These are phyloP conservation scores for Boletus albobrunnescens DNA, from an alignment of 1,284 basidiomycete genomes.

Conservation along the genomic window DNA sequence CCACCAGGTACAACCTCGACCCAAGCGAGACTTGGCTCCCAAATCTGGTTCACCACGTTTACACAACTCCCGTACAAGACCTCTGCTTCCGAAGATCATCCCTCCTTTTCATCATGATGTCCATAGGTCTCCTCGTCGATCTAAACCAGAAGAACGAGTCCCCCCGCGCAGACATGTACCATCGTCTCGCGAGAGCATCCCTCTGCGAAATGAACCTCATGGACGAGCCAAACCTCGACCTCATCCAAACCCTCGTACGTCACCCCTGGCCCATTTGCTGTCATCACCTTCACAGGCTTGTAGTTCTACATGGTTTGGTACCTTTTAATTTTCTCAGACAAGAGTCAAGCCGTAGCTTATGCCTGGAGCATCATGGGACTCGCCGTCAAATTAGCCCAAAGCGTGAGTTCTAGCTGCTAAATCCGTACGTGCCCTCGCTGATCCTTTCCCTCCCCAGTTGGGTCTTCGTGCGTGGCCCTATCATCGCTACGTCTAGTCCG, in stretches of 20 bases:
- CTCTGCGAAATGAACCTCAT: slow-evolving; percentile 66
- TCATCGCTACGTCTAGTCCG: slow-evolving; percentile 16
- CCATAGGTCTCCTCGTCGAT: slow-evolving; percentile 65
- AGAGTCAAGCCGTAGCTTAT: slow-evolving; percentile 61
- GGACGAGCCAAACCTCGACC: slow-evolving; percentile 65
- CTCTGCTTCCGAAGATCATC: slow-evolving; percentile 60
- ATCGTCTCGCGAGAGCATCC: slow-evolving; percentile 62
- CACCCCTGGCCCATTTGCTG: not conserved
- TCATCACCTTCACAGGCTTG: slow-evolving; percentile 19
- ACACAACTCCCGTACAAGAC: slow-evolving; percentile 49
- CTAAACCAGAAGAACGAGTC: slow-evolving; percentile 49
- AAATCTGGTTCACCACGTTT: slow-evolving; percentile 62
- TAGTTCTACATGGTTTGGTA: slow-evolving; percentile 74
- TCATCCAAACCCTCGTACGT: slow-evolving; percentile 59
- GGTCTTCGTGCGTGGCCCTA: slow-evolving; percentile 47
- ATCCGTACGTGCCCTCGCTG: not conserved
- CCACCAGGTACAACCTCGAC: slow-evolving; percentile 58
- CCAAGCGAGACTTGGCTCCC: slow-evolving; percentile 62
- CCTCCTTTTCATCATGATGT: slow-evolving; percentile 62
- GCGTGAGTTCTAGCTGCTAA: slow-evolving; percentile 35
- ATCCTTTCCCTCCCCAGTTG: slow-evolving; percentile 36
- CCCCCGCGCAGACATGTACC: slow-evolving; percentile 59
- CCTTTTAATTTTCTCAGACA: slow-evolving; percentile 63
- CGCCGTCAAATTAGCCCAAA: slow-evolving; percentile 56
- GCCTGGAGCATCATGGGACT: slow-evolving; percentile 68